Percentiles rank a stretch among this genome's conserved stretches.
phyloP scores from a whole-genome alignment of 495 filamentous ascomycete species.

The Lentithecium fluviatile region DNA sequence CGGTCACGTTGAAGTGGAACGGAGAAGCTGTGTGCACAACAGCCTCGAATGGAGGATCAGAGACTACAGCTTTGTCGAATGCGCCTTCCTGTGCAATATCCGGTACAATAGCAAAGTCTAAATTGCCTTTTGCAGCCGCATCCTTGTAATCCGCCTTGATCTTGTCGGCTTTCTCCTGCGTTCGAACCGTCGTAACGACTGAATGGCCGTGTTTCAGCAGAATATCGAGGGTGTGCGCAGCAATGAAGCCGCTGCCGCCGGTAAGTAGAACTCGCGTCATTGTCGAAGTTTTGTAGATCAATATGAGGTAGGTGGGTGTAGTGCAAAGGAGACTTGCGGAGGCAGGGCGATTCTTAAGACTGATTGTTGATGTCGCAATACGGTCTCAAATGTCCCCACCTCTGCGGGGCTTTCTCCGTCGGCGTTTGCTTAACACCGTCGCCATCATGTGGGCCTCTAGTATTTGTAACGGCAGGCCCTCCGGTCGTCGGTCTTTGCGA shows the following conservation, averaged over 20 bases:
- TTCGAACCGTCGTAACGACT: slow-evolving; percentile 82
- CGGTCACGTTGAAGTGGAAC: slow-evolving; percentile 67
- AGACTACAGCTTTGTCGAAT: slow-evolving; percentile 76
- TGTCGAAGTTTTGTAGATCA: neutral
- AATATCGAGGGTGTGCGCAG: slow-evolving; percentile 33
- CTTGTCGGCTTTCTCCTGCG: slow-evolving; percentile 70
- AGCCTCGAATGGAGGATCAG: slow-evolving; percentile 71
- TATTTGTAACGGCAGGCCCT: too few species aligned
- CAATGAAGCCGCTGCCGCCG: slow-evolving; percentile 41
- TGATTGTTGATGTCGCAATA: slow-evolving; percentile 3
- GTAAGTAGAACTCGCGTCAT: slow-evolving; percentile 41
- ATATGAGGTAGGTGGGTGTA: too few species aligned
- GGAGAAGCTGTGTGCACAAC: slow-evolving; percentile 89
- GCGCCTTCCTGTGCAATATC: slow-evolving; percentile 75
- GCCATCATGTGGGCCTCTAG: too few species aligned
- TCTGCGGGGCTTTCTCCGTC: slow-evolving; percentile 7
- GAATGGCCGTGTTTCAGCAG: slow-evolving; percentile 42
- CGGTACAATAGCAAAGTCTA: slow-evolving; percentile 74
- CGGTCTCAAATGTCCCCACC: slow-evolving; percentile 1
- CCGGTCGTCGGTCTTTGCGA: too few species aligned
- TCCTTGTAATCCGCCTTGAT: slow-evolving; percentile 67
- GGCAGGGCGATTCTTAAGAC: neutral
- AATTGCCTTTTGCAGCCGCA: slow-evolving; percentile 56
- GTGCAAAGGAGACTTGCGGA: too few species aligned
- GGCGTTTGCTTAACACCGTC: slow-evolving; percentile 1